phyloP scores from a whole-genome alignment of 1,284 basidiomycete species.

The Macrocystidia cucumis region DNA sequence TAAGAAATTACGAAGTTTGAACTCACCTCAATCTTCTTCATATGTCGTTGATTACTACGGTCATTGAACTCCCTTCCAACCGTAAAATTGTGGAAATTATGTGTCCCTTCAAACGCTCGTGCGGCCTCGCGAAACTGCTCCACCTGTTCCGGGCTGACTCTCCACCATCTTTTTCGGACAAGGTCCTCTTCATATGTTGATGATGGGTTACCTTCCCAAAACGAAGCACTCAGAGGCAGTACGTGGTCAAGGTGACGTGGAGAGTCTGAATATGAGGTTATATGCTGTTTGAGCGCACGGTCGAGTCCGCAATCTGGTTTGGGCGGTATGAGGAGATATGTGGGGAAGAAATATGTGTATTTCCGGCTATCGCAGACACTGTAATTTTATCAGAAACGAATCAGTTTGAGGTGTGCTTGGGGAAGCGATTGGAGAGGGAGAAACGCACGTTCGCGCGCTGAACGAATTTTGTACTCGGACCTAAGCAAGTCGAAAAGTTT shows the following conservation, averaged over 20 bases:
- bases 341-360: constrained; percentile 96
- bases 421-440: constrained; percentile 10
- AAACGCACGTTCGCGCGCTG: constrained; percentile 76
- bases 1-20: neutral
- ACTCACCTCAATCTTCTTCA: constrained; percentile 78
- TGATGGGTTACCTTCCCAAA: constrained; percentile 31
- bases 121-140: constrained; percentile 49
- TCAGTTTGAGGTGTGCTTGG: no score
- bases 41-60: constrained; percentile 73
- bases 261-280: constrained; percentile 12
- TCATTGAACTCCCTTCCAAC: constrained; percentile 84
- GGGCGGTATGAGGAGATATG: constrained; percentile 90
- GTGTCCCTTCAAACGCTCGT: constrained; percentile 70
- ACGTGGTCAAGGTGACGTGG: constrained; percentile 15
- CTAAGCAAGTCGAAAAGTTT: constrained; percentile 21
- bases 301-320: constrained; percentile 67
- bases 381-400: constrained; percentile 9
- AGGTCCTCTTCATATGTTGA: constrained; percentile 47
- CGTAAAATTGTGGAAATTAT: constrained; percentile 98
- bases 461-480: constrained; percentile 86
- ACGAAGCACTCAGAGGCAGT: constrained; percentile 19
- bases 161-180: constrained; percentile 59
- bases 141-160: constrained; percentile 49
- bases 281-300: constrained; percentile 32
- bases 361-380: constrained; percentile 90